These are phyloP conservation scores for Suillus alpinus DNA, from an alignment of 768 basidiomycete species.

Conservation along the genomic window DNA sequence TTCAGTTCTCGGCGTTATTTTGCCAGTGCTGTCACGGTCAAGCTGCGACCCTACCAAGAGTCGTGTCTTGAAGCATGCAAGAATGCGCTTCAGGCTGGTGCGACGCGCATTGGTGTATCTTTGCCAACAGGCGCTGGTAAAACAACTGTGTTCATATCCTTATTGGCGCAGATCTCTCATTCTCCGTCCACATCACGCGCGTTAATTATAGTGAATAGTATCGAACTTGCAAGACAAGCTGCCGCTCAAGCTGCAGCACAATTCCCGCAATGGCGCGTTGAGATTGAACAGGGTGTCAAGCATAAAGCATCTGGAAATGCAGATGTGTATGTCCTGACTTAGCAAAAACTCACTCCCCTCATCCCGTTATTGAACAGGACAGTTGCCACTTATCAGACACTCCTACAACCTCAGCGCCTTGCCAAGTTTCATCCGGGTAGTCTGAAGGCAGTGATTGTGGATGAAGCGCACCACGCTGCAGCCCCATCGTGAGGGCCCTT, in stretches of 20 bases:
- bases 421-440: constrained; percentile 68
- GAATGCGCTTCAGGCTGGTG: constrained; percentile 65
- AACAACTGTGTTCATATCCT: constrained; percentile 87
- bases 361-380: constrained; percentile 46
- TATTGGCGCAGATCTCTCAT: constrained; percentile 60
- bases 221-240: constrained; percentile 88
- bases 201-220: constrained; percentile 83
- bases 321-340: constrained; percentile 59
- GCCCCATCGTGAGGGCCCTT: constrained; percentile 79
- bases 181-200: constrained; percentile 51
- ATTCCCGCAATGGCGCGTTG: constrained; percentile 74
- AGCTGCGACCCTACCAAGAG: constrained; percentile 85
- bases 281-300: constrained; percentile 86
- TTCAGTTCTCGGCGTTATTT: constrained; percentile 8
- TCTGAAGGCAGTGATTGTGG: constrained; percentile 79
- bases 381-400: constrained; percentile 86
- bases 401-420: constrained; percentile 60
- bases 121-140: constrained; percentile 86
- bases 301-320: constrained; percentile 76
- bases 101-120: constrained; percentile 76
- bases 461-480: constrained; percentile 95
- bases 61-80: constrained; percentile 75
- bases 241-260: constrained; percentile 64
- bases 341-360: not conserved
- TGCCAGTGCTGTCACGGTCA: constrained; percentile 1